Base-by-base conservation (phyloP, 108 stramenopile genomes). In the Nitzschia inconspicua region DNA sequence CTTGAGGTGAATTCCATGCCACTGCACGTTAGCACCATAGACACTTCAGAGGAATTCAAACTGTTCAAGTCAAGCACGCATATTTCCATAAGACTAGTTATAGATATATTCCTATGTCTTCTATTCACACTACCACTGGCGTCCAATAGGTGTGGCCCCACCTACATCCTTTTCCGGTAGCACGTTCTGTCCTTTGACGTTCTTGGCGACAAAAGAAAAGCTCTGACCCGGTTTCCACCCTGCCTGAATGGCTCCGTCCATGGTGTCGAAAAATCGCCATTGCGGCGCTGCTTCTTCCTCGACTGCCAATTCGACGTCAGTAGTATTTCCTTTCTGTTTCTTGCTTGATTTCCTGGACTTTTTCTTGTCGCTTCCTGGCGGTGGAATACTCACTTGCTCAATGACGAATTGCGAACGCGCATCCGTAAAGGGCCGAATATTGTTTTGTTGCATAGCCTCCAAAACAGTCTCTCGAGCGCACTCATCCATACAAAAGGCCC, bases 221-320 rank as follows among this genome's bases (percentile, higher is more conserved):
- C 67, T 82, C 68, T 90, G 85, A 7, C 88, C 88, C 23, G 88
- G 88, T 66, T 73, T 76, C 89, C 89, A 91, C 24, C 89, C 89
- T 25, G 77, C 85, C 68, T 76, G 77, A 30, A 90, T 74, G 9
- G 85, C 89, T 44, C 70, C 81, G 56, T 85, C 77, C 85, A 86
- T 85, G 5, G 63, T 66, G 16, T 84, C 82, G 54, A 82, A 86
- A 3, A 69, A 48, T 52, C 52, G 28, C 89, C 89, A 90, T 29
- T 40, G 42, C 3, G 77, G 74, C 37, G 47, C 43, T 46, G 31
- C 28, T 31, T 46, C 53, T 36, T 57, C 63, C 31, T 23, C 30
- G 29, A 40, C 14, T 14, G 27, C 49, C 11, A 25, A 7, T 20
- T 14, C 60, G 31, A 11, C 29, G 29, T 27, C 20, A 22, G 35